Conservation (phyloP, 805 yeast genomes). For the Clavispora santaluciae region DNA sequence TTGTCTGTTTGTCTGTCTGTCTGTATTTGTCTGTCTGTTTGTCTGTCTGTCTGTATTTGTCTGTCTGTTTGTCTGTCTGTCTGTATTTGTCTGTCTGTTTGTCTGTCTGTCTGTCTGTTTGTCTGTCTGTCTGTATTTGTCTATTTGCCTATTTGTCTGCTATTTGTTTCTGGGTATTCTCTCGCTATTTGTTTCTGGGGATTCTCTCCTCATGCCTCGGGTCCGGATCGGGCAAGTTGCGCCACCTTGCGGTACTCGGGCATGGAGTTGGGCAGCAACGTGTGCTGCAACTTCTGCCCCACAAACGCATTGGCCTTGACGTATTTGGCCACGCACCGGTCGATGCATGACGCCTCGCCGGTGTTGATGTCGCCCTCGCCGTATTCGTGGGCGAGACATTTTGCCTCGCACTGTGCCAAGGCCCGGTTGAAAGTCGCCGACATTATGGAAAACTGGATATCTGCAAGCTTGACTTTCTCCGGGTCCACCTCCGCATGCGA, state of each 20-base stretch:
- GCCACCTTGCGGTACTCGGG: constrained; percentile 35
- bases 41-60: no score
- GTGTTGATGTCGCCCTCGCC: constrained; percentile 80
- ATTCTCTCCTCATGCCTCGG: not conserved
- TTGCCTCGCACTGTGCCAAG: constrained; percentile 56
- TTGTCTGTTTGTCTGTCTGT: no score
- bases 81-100: no score
- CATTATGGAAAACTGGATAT: constrained; percentile 65
- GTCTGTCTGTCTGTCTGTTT: no score
- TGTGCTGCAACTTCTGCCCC: constrained; percentile 46
- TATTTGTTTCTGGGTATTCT: not conserved
- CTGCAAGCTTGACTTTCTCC: constrained; percentile 58
- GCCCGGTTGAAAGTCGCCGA: constrained; percentile 38
- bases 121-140: no score
- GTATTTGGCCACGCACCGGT: constrained; percentile 81
- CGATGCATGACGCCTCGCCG: constrained; percentile 79
- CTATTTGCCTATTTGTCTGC: not conserved
- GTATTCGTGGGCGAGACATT: constrained; percentile 83
- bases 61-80: no score
- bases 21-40: no score
- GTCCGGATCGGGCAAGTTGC: no score
- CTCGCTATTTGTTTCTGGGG: not conserved
- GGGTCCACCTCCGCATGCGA: constrained; percentile 48
- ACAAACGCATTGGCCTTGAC: constrained; percentile 64
- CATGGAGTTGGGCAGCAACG: constrained; percentile 24